phyloP scores from a whole-genome alignment of 805 yeast species.

The Cyberlindnera mississippiensis region DNA sequence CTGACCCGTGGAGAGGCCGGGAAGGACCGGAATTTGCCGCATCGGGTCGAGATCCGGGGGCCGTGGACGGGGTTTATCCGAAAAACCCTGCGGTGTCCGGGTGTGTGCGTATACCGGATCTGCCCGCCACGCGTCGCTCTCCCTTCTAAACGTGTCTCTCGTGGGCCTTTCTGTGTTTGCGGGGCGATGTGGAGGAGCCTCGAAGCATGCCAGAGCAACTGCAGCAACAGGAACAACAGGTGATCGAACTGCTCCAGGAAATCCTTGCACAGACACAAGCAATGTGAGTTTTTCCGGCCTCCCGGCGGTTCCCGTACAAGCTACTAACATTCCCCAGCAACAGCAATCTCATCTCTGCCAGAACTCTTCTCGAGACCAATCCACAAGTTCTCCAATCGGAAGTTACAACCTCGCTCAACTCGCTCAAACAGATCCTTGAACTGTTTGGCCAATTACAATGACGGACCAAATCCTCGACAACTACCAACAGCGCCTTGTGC shows the following conservation, averaged over 20 bases:
- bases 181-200: background rate
- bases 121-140: background rate
- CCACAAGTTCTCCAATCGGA: slow-evolving; percentile 1
- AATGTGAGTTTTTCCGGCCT: slow-evolving; percentile 3
- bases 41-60: too few relatives aligned
- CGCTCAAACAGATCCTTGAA: slow-evolving; percentile 2
- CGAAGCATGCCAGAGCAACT: background rate
- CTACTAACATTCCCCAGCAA: slow-evolving; percentile 2
- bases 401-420: background rate
- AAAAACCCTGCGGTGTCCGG: slow-evolving; percentile 1
- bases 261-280: slow-evolving; percentile 5
- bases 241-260: slow-evolving; percentile 3
- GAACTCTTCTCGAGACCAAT: background rate
- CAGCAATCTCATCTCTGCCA: background rate
- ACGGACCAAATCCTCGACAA: slow-evolving; percentile 13
- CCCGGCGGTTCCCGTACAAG: background rate
- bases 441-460: slow-evolving; percentile 10
- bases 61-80: slow-evolving; percentile 6
- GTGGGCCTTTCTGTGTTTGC: background rate
- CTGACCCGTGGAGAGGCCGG: too few relatives aligned
- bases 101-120: slow-evolving; percentile 1
- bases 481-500: slow-evolving; percentile 39
- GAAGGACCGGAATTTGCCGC: too few relatives aligned
- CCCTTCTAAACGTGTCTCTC: too few relatives aligned
- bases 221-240: slow-evolving; percentile 5